Conservation (phyloP, 768 basidiomycete genomes). For the Russula emetica region DNA sequence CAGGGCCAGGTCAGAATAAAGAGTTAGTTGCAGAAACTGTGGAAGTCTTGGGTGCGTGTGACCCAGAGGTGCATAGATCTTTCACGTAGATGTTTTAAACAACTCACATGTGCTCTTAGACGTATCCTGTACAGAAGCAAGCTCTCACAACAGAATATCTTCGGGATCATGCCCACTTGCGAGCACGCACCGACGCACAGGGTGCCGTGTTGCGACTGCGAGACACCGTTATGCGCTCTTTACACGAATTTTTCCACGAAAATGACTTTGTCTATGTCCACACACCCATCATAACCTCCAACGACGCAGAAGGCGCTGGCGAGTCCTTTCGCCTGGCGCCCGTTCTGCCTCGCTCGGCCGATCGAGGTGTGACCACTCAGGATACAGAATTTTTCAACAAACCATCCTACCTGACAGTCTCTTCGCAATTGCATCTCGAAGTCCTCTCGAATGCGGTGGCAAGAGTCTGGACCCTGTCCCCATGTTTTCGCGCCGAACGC, state of each 20-base stretch:
- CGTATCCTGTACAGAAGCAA: slow-evolving; percentile 92
- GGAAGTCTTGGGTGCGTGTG: slow-evolving; percentile 51
- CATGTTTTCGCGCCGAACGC: slow-evolving; percentile 91
- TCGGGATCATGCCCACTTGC: slow-evolving; percentile 83
- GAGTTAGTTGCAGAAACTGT: slow-evolving; percentile 51
- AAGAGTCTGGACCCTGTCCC: slow-evolving; percentile 87
- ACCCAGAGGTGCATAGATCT: slow-evolving; percentile 45
- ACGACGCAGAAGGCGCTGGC: slow-evolving; percentile 95
- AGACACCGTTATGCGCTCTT: slow-evolving; percentile 48
- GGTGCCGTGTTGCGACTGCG: slow-evolving; percentile 76
- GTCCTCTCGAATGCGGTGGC: slow-evolving; percentile 71
- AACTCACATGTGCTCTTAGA: slow-evolving; percentile 40
- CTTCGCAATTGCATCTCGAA: slow-evolving; percentile 94
- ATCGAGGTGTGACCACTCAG: slow-evolving; percentile 24
- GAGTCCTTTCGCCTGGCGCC: slow-evolving; percentile 76
- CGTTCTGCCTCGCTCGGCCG: slow-evolving; percentile 30
- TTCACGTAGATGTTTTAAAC: neutral
- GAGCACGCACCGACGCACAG: slow-evolving; percentile 68
- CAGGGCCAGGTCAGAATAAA: slow-evolving; percentile 46
- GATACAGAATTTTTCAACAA: slow-evolving; percentile 63
- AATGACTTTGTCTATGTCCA: slow-evolving; percentile 76
- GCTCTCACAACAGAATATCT: slow-evolving; percentile 71
- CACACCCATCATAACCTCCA: slow-evolving; percentile 84
- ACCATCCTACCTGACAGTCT: slow-evolving; percentile 86
- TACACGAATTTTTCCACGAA: slow-evolving; percentile 71